A percentile compares a stretch with the other conserved stretches of the same genome.
phyloP scores from a whole-genome alignment of 1,284 basidiomycete genomes.

The Neonothopanus nambi region DNA sequence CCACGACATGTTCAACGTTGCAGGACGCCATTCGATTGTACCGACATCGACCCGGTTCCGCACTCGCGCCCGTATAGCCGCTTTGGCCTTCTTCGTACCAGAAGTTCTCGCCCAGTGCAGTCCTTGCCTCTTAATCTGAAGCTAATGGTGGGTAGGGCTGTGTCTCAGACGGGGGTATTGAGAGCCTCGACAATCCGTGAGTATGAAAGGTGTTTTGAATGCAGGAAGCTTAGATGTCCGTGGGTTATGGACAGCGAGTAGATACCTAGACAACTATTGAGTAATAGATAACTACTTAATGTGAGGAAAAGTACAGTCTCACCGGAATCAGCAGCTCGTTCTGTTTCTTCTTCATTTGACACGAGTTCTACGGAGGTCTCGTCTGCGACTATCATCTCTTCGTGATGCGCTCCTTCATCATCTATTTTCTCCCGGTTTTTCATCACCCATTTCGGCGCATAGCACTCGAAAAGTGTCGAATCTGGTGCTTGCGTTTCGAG shows the following conservation, averaged over 20 bases:
- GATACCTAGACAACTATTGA: slow-evolving; percentile 40
- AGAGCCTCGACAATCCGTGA: slow-evolving; percentile 83
- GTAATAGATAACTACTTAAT: slow-evolving; percentile 13
- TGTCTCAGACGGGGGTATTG: slow-evolving; percentile 54
- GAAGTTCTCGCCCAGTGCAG: slow-evolving; percentile 85
- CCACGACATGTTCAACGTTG: slow-evolving; percentile 78
- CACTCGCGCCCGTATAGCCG: slow-evolving; percentile 79
- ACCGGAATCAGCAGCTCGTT: slow-evolving; percentile 53
- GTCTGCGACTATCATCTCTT: slow-evolving; percentile 46
- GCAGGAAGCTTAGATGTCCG: slow-evolving; percentile 67
- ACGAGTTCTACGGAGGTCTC: slow-evolving; percentile 55
- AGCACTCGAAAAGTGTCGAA: slow-evolving; percentile 67
- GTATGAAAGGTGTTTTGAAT: slow-evolving; percentile 64
- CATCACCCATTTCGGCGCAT: slow-evolving; percentile 46
- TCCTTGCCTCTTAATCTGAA: slow-evolving; percentile 68
- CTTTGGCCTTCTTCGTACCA: slow-evolving; percentile 92
- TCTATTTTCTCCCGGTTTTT: slow-evolving; percentile 16
- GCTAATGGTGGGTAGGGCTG: slow-evolving; percentile 50
- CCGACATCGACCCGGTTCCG: slow-evolving; percentile 85
- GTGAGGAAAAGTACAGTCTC: slow-evolving; percentile 27
- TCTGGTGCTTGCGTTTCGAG: slow-evolving; percentile 65
- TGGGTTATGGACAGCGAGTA: slow-evolving; percentile 72
- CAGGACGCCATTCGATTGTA: slow-evolving; percentile 85
- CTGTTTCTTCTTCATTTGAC: slow-evolving; percentile 70
- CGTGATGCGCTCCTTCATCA: slow-evolving; percentile 31